Conservation (phyloP, 148 eudicot genomes). For the Chenopodium quinoa region DNA sequence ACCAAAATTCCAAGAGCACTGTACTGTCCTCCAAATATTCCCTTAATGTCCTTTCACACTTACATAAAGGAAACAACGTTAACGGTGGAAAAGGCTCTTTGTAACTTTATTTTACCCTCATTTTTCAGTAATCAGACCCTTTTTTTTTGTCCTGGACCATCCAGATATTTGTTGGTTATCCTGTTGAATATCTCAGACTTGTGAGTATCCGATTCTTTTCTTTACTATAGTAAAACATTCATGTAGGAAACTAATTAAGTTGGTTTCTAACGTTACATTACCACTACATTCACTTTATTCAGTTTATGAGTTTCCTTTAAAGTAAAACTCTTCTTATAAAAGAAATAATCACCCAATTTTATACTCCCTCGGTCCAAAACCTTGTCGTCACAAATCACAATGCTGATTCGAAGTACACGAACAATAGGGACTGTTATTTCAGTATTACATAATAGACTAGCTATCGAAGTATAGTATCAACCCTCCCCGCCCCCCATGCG, state of each 20-base stretch:
- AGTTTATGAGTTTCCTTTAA: too few species aligned
- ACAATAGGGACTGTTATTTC: too few species aligned
- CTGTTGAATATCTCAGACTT: not conserved
- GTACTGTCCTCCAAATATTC: not conserved
- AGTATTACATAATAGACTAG: too few species aligned
- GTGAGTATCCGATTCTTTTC: conserved; percentile 18
- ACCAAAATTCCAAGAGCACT: too few species aligned
- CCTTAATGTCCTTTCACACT: not conserved
- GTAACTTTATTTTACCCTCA: not conserved
- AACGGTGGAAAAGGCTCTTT: conserved; percentile 4
- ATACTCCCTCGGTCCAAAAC: not conserved
- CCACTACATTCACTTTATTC: not conserved
- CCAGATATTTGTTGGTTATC: not conserved
- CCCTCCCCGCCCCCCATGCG: too few species aligned
- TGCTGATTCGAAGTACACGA: too few species aligned
- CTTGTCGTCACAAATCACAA: too few species aligned
- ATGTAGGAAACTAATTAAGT: not conserved
- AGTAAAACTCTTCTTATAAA: not conserved
- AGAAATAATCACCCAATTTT: not conserved
- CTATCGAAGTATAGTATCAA: too few species aligned
- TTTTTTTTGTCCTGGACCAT: too few species aligned
- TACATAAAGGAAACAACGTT: not conserved
- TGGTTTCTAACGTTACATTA: not conserved
- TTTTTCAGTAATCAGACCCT: not conserved
- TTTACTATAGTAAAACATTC: not conserved